A percentile compares a stretch with the other conserved stretches of the same genome.
phyloP scores from a whole-genome alignment of 345 rosid species.

The Sapria himalayana region DNA sequence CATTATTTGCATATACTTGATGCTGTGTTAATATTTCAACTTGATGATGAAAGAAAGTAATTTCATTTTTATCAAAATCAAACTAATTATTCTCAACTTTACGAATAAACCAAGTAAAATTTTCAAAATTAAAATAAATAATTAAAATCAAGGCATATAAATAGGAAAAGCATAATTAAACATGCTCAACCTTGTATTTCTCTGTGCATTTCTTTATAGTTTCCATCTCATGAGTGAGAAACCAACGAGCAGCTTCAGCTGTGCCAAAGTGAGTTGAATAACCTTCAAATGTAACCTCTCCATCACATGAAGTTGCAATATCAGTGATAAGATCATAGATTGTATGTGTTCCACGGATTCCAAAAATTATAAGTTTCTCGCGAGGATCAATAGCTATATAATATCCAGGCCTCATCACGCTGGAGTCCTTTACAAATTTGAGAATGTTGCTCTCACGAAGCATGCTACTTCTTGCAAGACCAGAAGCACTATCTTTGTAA shows the following conservation, averaged over 20 bases:
- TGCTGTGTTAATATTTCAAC: no score
- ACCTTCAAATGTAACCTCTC: conserved; percentile 73
- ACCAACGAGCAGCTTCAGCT: conserved; percentile 93
- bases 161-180: no score
- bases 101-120: conserved; percentile 4
- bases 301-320: conserved; percentile 62
- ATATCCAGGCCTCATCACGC: conserved; percentile 90
- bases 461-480: conserved; percentile 57
- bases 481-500: conserved; percentile 30
- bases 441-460: conserved; percentile 53
- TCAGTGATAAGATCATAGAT: conserved; percentile 75
- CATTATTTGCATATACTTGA: no score
- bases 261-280: conserved; percentile 91
- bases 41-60: background rate
- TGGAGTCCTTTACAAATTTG: conserved; percentile 54
- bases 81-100: no score
- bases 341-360: conserved; percentile 75
- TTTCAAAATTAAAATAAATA: no score
- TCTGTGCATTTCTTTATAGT: conserved; percentile 47
- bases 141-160: no score
- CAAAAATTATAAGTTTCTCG: conserved; percentile 52
- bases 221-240: conserved; percentile 58
- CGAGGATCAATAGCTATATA: conserved; percentile 56
- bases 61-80: no score
- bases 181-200: conserved; percentile 52